Base-by-base conservation (phyloP, 306 rosid genomes). In the Canavalia gladiata region DNA sequence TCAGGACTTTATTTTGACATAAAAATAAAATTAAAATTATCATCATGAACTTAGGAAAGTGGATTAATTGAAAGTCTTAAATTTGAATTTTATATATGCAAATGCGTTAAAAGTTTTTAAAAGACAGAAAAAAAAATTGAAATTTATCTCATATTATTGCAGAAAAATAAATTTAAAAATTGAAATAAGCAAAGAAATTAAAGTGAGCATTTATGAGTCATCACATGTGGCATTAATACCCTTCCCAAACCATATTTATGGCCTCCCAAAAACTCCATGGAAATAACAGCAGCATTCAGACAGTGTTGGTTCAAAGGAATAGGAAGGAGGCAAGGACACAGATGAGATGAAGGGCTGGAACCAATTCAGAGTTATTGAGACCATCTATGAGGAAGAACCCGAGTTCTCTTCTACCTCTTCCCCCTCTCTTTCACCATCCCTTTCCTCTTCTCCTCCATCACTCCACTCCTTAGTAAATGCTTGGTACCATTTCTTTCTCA, bases 351-450 rank as follows among this genome's bases (percentile, higher is more conserved):
- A 45, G 78, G 84, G 68, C 51, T 85, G 92, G 94, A 78, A 87
- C 72, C 87, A 88, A 68, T 82, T 91, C 25, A 90, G 89, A 2
- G 65, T 82, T 6, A 96, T 94, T 47, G 92, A 91, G 13, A 94
- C 98, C 74, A 94, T 94, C 67, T 87, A 92, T 72, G 98, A 94
- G 43, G 97, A 94, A 81, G 95, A 90, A 62, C 85, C 52, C 47
- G 92, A 91, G 30, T 87, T 84, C 49, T 91, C 91, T 18, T 85
- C 94, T 9, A 64, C 92, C n/a, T 79, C 94, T n/a, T 88, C 93
- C 0, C 73, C 84, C 64, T 87, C 97, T 75, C 86, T 89, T 64
- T 91, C 94, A 31, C 84, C 92, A 0, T 72, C 92, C 2, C 66
- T 76, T 64, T 87, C 89, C 25, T 87, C 91, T 78, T 91, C 95